These are phyloP conservation scores for Boletus rufocinnamomeus DNA, from an alignment of 768 basidiomycete genomes.

Conservation along the genomic window DNA sequence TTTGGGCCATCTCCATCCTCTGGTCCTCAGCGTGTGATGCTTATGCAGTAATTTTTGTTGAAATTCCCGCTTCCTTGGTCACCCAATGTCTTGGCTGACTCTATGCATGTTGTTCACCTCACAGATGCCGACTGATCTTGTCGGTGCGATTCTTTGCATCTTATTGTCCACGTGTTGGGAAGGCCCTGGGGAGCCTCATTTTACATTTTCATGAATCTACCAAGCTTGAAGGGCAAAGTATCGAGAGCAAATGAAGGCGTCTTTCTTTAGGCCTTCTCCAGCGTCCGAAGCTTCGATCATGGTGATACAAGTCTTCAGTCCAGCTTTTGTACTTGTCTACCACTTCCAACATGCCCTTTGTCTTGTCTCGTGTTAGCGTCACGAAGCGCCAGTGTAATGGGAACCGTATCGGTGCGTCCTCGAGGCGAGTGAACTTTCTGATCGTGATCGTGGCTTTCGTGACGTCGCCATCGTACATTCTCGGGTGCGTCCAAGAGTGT, in stretches of 20 bases:
- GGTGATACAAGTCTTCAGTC: constrained; percentile 8
- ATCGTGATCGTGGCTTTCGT: constrained; percentile 3
- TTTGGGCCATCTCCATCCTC: neutral
- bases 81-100: neutral
- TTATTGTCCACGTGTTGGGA: too few relatives aligned
- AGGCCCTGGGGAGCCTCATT: too few relatives aligned
- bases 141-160: too few relatives aligned
- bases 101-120: neutral
- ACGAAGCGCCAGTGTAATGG: neutral
- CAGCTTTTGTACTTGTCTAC: constrained; percentile 8
- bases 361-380: neutral
- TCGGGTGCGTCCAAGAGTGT: neutral
- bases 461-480: neutral
- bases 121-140: neutral
- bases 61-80: neutral
- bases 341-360: too few relatives aligned
- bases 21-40: neutral
- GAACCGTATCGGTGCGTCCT: constrained; percentile 2
- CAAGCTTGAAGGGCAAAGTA: neutral
- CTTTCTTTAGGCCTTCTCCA: neutral
- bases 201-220: neutral
- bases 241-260: neutral
- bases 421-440: neutral
- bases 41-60: neutral
- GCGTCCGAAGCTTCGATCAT: neutral